Percentiles rank a stretch among this genome's conserved stretches.
Conservation (phyloP, 345 rosid genomes). For the Noccaea bulbosa region DNA sequence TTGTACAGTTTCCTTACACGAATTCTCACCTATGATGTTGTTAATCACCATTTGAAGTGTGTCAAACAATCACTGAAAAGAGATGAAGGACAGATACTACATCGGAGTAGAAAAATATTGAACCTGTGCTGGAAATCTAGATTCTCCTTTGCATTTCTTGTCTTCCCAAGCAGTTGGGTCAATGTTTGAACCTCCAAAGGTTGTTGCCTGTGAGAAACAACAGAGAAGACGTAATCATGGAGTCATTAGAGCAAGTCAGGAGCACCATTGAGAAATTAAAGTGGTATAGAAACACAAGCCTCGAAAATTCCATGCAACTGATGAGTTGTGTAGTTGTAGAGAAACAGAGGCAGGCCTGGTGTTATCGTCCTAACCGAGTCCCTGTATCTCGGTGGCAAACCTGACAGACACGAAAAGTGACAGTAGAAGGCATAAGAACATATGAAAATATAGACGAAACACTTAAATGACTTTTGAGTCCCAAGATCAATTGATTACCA, state of each 20-base stretch:
- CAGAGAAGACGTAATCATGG: neutral
- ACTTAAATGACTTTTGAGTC: neutral
- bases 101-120: conserved; percentile 1
- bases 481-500: conserved; percentile 53
- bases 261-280: conserved; percentile 1
- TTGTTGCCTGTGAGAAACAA: conserved; percentile 61
- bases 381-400: conserved; percentile 90
- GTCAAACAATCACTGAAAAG: neutral
- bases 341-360: conserved; percentile 91
- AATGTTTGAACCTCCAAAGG: conserved; percentile 92
- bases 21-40: conserved; percentile 63
- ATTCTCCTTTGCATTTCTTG: conserved; percentile 91
- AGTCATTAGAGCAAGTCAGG: conserved; percentile 3
- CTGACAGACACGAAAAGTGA: conserved; percentile 47
- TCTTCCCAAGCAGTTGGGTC: conserved; percentile 99
- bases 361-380: conserved; percentile 95
- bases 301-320: conserved; percentile 94
- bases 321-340: conserved; percentile 91
- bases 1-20: conserved; percentile 76
- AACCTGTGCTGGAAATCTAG: conserved; percentile 98
- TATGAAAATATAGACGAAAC: neutral
- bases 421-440: neutral
- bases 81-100: neutral
- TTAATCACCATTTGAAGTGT: conserved; percentile 2
- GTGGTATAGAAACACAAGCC: conserved; percentile 55